Conservation (phyloP, 805 yeast genomes). For the Ogataea salicorniae region DNA sequence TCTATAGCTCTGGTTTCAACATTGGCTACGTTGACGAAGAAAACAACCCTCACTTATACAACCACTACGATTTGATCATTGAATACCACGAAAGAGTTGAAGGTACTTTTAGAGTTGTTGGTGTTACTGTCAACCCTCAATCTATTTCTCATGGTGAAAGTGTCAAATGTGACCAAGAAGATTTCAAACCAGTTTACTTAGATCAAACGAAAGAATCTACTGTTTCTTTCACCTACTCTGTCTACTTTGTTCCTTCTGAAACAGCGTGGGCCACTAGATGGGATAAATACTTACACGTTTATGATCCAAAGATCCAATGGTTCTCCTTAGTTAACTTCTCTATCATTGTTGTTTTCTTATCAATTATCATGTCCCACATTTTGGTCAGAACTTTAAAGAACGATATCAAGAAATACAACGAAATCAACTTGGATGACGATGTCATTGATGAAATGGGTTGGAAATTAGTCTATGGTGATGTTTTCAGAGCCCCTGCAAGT, state of each 20-base stretch:
- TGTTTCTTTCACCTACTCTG: constrained; percentile 84
- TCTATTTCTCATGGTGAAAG: constrained; percentile 36
- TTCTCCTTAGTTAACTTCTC: constrained; percentile 86
- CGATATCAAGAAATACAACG: constrained; percentile 86
- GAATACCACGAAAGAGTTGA: constrained; percentile 78
- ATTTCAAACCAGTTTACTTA: constrained; percentile 39
- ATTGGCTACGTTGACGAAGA: constrained; percentile 64
- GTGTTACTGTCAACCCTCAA: constrained; percentile 70
- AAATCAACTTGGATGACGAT: constrained; percentile 79
- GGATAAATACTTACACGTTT: constrained; percentile 92
- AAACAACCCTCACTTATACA: constrained; percentile 54
- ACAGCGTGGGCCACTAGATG: constrained; percentile 97
- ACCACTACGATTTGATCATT: constrained; percentile 73
- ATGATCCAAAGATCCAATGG: constrained; percentile 95
- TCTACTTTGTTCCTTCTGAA: constrained; percentile 59
- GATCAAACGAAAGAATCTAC: constrained; percentile 43
- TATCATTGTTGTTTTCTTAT: constrained; percentile 69
- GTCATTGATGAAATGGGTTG: constrained; percentile 93
- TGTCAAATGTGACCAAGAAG: constrained; percentile 16
- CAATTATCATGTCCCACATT: constrained; percentile 73
- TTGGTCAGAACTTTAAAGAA: constrained; percentile 72
- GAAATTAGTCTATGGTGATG: constrained; percentile 94
- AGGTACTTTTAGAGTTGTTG: constrained; percentile 79
- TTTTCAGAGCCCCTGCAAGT: constrained; percentile 76
- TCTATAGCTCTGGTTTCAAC: constrained; percentile 77